Percentiles rank a stretch among this genome's conserved stretches.
These are phyloP conservation scores for Boletus sp. DNA, from an alignment of 1,284 basidiomycete species.

Conservation along the genomic window DNA sequence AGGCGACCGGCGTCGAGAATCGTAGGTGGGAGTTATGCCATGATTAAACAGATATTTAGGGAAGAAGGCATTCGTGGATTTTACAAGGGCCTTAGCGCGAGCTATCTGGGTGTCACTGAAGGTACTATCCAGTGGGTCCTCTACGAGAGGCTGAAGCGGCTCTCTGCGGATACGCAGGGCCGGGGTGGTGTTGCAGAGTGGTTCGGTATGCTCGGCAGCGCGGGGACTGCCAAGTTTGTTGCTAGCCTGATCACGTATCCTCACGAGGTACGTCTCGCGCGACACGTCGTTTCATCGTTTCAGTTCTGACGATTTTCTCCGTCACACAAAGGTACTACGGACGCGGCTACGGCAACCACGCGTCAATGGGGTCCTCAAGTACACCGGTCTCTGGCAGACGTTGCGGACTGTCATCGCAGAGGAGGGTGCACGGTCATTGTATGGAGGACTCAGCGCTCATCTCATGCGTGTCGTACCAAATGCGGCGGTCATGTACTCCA, in stretches of 20 bases:
- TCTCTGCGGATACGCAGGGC: conserved; percentile 52
- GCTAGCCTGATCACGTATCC: conserved; percentile 95
- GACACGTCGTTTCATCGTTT: background rate
- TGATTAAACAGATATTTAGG: conserved; percentile 70
- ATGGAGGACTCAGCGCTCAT: conserved; percentile 93
- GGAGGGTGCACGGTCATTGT: conserved; percentile 83
- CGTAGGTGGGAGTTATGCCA: conserved; percentile 55
- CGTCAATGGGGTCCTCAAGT: conserved; percentile 73
- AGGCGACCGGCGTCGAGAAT: conserved; percentile 21
- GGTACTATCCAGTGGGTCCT: conserved; percentile 97
- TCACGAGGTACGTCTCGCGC: conserved; percentile 68
- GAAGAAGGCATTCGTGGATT: conserved; percentile 86
- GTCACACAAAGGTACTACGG: conserved; percentile 66
- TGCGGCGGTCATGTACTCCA: conserved; percentile 93
- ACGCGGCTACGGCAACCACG: conserved; percentile 89
- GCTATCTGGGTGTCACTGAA: conserved; percentile 94
- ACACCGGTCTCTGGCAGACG: conserved; percentile 85
- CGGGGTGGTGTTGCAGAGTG: conserved; percentile 60
- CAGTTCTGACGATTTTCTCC: background rate
- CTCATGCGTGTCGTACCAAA: conserved; percentile 97
- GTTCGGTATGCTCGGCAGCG: conserved; percentile 83
- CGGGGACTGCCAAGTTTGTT: conserved; percentile 90
- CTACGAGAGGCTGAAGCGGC: conserved; percentile 81
- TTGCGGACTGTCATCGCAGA: conserved; percentile 83
- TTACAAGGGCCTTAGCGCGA: conserved; percentile 93